A percentile compares a stretch with the other conserved stretches of the same genome.
Conservation (phyloP, 331 rosid species). For the Rosa hybrid region DNA sequence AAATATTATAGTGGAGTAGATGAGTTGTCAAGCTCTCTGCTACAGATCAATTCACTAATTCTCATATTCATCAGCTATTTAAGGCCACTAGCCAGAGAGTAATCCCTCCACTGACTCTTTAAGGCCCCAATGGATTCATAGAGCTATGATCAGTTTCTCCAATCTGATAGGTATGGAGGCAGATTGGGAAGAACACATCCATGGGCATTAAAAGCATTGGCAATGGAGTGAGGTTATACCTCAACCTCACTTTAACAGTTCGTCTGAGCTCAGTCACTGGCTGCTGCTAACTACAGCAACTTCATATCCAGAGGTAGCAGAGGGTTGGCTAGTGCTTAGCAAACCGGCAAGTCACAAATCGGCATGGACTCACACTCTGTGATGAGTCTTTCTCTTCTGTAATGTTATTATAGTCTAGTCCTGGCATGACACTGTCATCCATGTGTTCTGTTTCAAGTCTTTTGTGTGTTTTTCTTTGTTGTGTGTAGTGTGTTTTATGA, state of each 20-base stretch:
- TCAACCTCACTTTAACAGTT: slow-evolving; percentile 47
- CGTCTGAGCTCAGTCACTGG: slow-evolving; percentile 50
- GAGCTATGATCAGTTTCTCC: slow-evolving; percentile 33
- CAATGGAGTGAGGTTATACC: slow-evolving; percentile 36
- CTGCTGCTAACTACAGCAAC: slow-evolving; percentile 34
- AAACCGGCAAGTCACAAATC: slow-evolving; percentile 94
- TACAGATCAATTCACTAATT: slow-evolving; percentile 1
- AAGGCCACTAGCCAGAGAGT: slow-evolving; percentile 43
- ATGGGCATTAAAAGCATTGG: slow-evolving; percentile 45
- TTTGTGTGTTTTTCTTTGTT: not conserved
- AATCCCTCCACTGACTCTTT: slow-evolving; percentile 47
- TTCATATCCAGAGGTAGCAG: slow-evolving; percentile 24
- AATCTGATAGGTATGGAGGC: slow-evolving; percentile 42
- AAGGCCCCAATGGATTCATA: slow-evolving; percentile 33
- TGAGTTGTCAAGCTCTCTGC: slow-evolving; percentile 9
- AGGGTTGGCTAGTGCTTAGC: slow-evolving; percentile 49
- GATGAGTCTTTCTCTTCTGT: slow-evolving; percentile 33
- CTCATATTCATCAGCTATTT: slow-evolving; percentile 57
- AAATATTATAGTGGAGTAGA: slow-evolving; percentile 44
- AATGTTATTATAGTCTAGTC: slow-evolving; percentile 21
- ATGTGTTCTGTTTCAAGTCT: slow-evolving; percentile 24
- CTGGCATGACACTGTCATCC: slow-evolving; percentile 34
- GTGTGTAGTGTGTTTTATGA: not conserved
- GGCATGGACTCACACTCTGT: slow-evolving; percentile 71
- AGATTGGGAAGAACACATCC: slow-evolving; percentile 48